phyloP scores from a whole-genome alignment of 805 yeast genomes.

The Metschnikowia chrysomelidarum region DNA sequence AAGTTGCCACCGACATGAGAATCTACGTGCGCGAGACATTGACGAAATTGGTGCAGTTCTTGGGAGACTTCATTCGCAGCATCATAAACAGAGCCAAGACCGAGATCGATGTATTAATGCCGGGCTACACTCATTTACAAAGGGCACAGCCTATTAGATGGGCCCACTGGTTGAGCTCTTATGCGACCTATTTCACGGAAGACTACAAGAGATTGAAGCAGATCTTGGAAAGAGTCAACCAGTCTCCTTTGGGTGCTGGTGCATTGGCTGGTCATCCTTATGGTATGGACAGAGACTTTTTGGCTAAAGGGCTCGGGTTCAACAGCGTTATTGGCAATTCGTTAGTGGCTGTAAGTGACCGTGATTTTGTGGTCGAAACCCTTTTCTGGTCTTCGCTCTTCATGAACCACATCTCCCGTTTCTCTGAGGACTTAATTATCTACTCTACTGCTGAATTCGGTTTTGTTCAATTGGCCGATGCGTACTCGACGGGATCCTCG shows the following conservation, averaged over 20 bases:
- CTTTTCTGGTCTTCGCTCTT: conserved; percentile 94
- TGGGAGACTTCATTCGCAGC: conserved; percentile 62
- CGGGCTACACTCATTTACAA: conserved; percentile 98
- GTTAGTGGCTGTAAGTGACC: conserved; percentile 92
- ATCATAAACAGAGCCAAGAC: conserved; percentile 72
- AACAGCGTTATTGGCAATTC: conserved; percentile 91
- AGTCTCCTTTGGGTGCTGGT: conserved; percentile 93
- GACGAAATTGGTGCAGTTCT: conserved; percentile 53
- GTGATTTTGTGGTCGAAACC: conserved; percentile 95
- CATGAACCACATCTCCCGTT: conserved; percentile 93
- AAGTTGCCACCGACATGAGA: conserved; percentile 99
- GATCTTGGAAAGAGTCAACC: conserved; percentile 77
- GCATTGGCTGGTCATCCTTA: conserved; percentile 99
- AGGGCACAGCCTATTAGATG: conserved; percentile 99
- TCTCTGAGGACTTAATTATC: conserved; percentile 91
- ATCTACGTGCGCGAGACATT: conserved; percentile 83
- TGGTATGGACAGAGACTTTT: conserved; percentile 92
- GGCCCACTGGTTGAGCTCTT: conserved; percentile 95
- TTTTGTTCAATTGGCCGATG: conserved; percentile 89
- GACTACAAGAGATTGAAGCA: conserved; percentile 85
- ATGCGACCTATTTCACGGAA: conserved; percentile 91
- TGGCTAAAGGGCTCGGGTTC: conserved; percentile 80
- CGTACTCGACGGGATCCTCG: conserved; percentile 97
- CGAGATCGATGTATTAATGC: conserved; percentile 94
- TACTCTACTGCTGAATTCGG: conserved; percentile 98